A percentile compares a stretch with the other conserved stretches of the same genome.
Conservation (phyloP, 2,329 filamentous ascomycete species). For the Colletotrichum agaves region DNA sequence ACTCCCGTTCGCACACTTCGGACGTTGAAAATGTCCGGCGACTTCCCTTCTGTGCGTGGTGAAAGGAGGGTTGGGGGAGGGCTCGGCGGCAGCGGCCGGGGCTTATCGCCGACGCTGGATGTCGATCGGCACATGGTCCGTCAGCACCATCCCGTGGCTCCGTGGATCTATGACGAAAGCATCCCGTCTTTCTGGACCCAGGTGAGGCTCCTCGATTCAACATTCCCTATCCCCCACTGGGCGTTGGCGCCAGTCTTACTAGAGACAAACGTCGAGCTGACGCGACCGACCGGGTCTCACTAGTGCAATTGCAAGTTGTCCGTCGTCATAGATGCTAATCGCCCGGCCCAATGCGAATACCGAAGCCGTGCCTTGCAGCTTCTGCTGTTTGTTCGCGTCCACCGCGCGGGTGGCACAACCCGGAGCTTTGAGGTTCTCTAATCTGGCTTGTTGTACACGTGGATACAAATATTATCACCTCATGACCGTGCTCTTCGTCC, state of each 20-base stretch:
- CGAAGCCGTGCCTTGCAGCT: background rate
- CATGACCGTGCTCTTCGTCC: background rate
- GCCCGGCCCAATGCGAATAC: slow-evolving; percentile 4
- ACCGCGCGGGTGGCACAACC: background rate
- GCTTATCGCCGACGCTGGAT: slow-evolving; percentile 12
- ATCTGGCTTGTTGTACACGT: background rate
- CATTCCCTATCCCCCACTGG: slow-evolving; percentile 1
- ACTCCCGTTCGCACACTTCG: slow-evolving; percentile 26
- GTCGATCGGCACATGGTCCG: slow-evolving; percentile 6
- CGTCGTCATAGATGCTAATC: slow-evolving; percentile 32
- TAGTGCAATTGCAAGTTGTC: background rate
- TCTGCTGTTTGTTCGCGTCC: slow-evolving; percentile 8
- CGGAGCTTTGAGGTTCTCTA: background rate
- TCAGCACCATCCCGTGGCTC: slow-evolving; percentile 15
- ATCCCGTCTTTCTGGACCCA: background rate
- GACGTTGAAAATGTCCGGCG: slow-evolving; percentile 27
- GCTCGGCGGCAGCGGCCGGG: slow-evolving; percentile 1
- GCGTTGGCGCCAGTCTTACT: background rate
- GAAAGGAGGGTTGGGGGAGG: background rate
- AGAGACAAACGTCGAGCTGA: slow-evolving; percentile 19
- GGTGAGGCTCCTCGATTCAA: slow-evolving; percentile 17
- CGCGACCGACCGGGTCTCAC: slow-evolving; percentile 9
- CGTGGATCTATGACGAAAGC: slow-evolving; percentile 36
- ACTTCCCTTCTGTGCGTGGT: background rate
- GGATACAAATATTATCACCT: background rate